phyloP scores from a whole-genome alignment of 352 stramenopile genomes.

The Phytophthora gonapodyides region DNA sequence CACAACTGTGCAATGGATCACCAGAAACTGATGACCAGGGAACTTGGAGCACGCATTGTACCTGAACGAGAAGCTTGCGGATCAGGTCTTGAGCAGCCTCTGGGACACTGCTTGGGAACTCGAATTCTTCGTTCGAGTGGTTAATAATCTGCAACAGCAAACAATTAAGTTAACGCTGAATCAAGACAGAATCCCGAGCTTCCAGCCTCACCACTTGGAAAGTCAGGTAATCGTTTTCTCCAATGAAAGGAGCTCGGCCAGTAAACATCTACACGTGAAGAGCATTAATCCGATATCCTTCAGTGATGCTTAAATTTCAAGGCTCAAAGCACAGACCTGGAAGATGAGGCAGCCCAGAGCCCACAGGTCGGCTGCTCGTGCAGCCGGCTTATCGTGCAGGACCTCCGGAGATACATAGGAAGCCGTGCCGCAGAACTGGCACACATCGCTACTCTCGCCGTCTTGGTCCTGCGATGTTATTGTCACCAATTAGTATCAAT shows the following conservation, averaged over 20 bases:
- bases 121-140: conserved; percentile 76
- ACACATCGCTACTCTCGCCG: conserved; percentile 55
- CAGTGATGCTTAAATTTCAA: background rate
- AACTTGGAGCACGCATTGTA: conserved; percentile 7
- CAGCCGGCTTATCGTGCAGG: conserved; percentile 80
- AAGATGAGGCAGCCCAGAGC: conserved; percentile 91
- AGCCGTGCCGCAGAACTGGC: conserved; percentile 89
- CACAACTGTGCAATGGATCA: background rate
- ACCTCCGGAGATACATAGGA: conserved; percentile 94
- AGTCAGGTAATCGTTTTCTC: conserved; percentile 91
- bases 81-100: conserved; percentile 75
- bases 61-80: conserved; percentile 74
- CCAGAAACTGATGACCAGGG: background rate
- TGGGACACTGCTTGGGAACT: conserved; percentile 72
- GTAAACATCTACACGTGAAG: conserved; percentile 69
- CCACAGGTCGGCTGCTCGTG: conserved; percentile 89
- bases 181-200: background rate
- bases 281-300: background rate
- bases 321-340: conserved; percentile 41
- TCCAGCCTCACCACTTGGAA: conserved; percentile 76
- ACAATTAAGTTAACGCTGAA: background rate
- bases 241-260: conserved; percentile 85
- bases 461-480: conserved; percentile 64
- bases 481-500: conserved; percentile 7
- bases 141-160: conserved; percentile 66